Evolutionary conservation across 2,329 filamentous ascomycete genomes (phyloP).

Genomic region (Hypoxylon sp.): DNA sequence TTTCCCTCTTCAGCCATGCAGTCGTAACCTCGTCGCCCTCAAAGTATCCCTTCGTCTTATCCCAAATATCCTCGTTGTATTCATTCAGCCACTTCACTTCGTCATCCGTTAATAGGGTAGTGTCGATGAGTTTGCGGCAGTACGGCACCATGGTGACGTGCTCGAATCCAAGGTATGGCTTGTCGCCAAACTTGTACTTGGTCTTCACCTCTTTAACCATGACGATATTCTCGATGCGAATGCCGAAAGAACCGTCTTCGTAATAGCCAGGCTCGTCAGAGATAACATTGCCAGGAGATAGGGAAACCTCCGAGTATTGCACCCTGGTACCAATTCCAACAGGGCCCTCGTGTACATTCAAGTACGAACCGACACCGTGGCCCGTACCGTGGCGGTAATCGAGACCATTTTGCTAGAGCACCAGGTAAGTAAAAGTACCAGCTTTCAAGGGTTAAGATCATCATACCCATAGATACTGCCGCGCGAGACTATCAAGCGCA

Average conservation of each 20-base stretch:
- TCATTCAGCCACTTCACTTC: conserved; percentile 91
- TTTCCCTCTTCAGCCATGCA: conserved; percentile 90
- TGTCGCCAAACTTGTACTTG: conserved; percentile 89
- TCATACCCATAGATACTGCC: conserved; percentile 90
- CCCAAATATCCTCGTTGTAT: conserved; percentile 84
- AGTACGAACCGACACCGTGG: conserved; percentile 92
- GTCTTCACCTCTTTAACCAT: conserved; percentile 93
- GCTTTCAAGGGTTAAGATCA: neutral
- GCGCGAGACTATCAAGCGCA: conserved; percentile 87
- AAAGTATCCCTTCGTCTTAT: conserved; percentile 86
- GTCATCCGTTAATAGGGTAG: conserved; percentile 75
- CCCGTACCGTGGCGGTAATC: conserved; percentile 98
- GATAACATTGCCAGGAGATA: conserved; percentile 93
- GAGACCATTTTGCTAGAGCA: conserved; percentile 76
- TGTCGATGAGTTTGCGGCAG: conserved; percentile 89
- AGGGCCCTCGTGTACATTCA: conserved; percentile 98
- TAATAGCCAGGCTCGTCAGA: conserved; percentile 98
- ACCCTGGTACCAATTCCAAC: conserved; percentile 95
- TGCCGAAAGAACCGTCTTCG: conserved; percentile 93
- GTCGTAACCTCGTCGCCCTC: conserved; percentile 78
- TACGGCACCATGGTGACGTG: conserved; percentile 98
- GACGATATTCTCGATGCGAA: conserved; percentile 96
- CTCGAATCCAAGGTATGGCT: conserved; percentile 94
- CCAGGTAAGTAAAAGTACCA: conserved; percentile 24
- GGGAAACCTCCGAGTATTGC: conserved; percentile 90